These are phyloP conservation scores for Phytopythium sindhum DNA, from an alignment of 352 stramenopile genomes.

Conservation along the genomic window DNA sequence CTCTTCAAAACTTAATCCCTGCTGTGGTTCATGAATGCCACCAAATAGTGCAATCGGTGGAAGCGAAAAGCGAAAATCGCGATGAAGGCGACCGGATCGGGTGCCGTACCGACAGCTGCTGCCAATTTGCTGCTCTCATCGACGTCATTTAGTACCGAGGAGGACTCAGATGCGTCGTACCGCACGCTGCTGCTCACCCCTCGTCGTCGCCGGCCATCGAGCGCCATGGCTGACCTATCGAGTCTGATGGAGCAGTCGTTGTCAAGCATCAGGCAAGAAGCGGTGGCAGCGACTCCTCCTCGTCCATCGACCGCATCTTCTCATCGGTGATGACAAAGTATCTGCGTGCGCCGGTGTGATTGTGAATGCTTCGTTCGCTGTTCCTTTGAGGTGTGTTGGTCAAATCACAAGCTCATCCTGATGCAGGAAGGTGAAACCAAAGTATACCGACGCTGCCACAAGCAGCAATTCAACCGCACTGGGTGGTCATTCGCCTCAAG, in stretches of 20 bases:
- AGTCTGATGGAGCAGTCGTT: conserved; percentile 80
- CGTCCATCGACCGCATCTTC: conserved; percentile 1
- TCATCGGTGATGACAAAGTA: neutral
- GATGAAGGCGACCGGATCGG: conserved; percentile 22
- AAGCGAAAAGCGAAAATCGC: conserved; percentile 70
- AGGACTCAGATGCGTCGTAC: conserved; percentile 60
- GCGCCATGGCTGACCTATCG: conserved; percentile 73
- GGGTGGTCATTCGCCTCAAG: neutral
- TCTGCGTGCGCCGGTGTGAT: neutral
- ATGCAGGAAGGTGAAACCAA: neutral
- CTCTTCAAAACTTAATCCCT: conserved; percentile 1
- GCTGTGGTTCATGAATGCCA: neutral
- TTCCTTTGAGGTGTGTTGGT: neutral
- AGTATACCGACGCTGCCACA: neutral
- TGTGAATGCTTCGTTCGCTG: neutral
- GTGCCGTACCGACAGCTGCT: conserved; percentile 8
- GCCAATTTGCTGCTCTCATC: conserved; percentile 42
- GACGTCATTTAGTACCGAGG: conserved; percentile 52
- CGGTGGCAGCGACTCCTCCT: conserved; percentile 12
- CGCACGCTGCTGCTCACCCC: conserved; percentile 42
- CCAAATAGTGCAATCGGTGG: conserved; percentile 39
- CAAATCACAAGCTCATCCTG: neutral
- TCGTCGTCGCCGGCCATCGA: conserved; percentile 40
- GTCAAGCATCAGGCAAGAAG: conserved; percentile 54
- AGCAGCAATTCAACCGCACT: neutral